Evolutionary conservation across 2,329 filamentous ascomycete genomes (phyloP), one percentile per base, ranked within the genome.

Genomic region (Phaeosphaeriaceae sp.): DNA sequence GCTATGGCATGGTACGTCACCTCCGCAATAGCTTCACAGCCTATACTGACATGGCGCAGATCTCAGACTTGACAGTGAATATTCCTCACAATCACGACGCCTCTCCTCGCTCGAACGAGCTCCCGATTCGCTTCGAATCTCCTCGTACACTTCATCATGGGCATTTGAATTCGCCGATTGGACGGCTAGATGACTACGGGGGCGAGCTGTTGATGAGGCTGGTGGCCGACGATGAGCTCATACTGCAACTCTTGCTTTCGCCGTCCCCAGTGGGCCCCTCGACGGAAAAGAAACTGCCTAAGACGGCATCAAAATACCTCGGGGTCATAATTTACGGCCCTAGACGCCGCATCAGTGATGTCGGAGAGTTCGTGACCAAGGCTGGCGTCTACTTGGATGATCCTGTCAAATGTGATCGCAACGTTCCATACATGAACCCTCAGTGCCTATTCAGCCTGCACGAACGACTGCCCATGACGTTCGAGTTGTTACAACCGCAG

Each of bases 391-490:
- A 53, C 25, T 41, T 65, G 19, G 25, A 65, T 1, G 63, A 65
- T 21, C 63, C 62, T 6, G 11, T 46, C 11, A 53, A 47, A 13
- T 65, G 63, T 49, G 58, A 61, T n/a, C 31, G 49, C 4, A 63
- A 65, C 25, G 58, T 63, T 6, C 61, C 54, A 17, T 65, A 63
- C 22, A 20, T 42, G 24, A 63, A 65, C 20, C 63, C 58, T 44
- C 64, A 64, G 31, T 49, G 56, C 2, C 40, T 66, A 0, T 56
- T 36, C 11, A 48, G 11, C 9, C 24, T 46, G 13, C 25, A 54
- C 7, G 41, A 49, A 21, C 2, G 44, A 5, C 46, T 21, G 7
- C 56, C 25, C 2, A 64, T 61, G 56, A 64, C 58, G n/a, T 61
- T 51, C 53, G 58, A 59, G 25, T 22, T 63, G 24, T 52, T 17